Conservation (phyloP, 768 basidiomycete genomes). For the Kwoniella shandongensis region DNA sequence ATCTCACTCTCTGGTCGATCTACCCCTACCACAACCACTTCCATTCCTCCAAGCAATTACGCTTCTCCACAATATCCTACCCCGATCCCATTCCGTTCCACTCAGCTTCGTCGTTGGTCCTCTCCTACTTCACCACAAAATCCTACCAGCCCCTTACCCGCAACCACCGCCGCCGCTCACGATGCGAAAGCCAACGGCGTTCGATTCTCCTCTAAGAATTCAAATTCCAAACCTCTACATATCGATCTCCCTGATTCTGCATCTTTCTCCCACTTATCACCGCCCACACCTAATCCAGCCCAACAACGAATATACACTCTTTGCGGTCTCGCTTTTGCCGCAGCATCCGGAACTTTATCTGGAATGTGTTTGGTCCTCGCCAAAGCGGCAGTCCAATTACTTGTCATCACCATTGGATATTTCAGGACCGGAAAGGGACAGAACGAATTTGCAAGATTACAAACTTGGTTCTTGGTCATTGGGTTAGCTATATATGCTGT, state of each 20-base stretch:
- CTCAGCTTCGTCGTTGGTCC: slow-evolving; percentile 19
- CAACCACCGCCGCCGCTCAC: too few species aligned
- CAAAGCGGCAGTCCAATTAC: slow-evolving; percentile 86
- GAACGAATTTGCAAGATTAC: slow-evolving; percentile 53
- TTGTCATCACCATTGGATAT: slow-evolving; percentile 68
- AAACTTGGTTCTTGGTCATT: slow-evolving; percentile 70
- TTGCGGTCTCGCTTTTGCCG: slow-evolving; percentile 80
- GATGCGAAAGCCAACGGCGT: slow-evolving; percentile 6
- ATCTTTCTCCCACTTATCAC: background rate
- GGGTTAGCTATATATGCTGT: slow-evolving; percentile 73
- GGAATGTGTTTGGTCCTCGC: slow-evolving; percentile 92
- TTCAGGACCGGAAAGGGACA: slow-evolving; percentile 44
- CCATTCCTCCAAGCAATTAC: slow-evolving; percentile 32
- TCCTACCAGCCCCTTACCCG: too few species aligned
- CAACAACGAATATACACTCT: slow-evolving; percentile 61
- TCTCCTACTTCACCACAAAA: slow-evolving; percentile 12
- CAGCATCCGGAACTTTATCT: slow-evolving; percentile 80
- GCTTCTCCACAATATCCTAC: slow-evolving; percentile 34
- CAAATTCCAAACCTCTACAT: slow-evolving; percentile 19
- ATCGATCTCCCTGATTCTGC: slow-evolving; percentile 1
- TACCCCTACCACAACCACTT: slow-evolving; percentile 18
- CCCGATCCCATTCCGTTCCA: slow-evolving; percentile 39
- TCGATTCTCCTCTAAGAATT: slow-evolving; percentile 16
- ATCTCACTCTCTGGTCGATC: slow-evolving; percentile 23
- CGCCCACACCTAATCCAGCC: slow-evolving; percentile 28